phyloP scores from a whole-genome alignment of 2,329 filamentous ascomycete species.

The Lachnellula cervina region DNA sequence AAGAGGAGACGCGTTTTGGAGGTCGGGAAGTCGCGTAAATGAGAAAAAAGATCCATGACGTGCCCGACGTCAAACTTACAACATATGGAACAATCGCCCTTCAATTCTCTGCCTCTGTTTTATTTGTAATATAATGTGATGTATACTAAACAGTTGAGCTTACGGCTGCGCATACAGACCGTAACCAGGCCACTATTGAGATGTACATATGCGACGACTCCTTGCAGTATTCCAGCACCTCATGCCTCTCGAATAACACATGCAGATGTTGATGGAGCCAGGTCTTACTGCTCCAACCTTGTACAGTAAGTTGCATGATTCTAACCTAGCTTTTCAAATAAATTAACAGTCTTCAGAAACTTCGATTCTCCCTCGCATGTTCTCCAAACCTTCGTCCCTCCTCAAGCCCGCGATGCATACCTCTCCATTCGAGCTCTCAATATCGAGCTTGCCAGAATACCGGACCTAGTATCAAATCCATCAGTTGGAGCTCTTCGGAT shows the following conservation, averaged over 20 bases:
- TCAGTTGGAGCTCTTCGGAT: slow-evolving; percentile 83
- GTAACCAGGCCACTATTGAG: slow-evolving; percentile 8
- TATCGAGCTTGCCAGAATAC: slow-evolving; percentile 82
- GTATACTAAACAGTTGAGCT: slow-evolving; percentile 22
- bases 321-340: not conserved
- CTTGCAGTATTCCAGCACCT: slow-evolving; percentile 30
- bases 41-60: slow-evolving; percentile 12
- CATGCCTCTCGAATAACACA: slow-evolving; percentile 29
- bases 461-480: slow-evolving; percentile 84
- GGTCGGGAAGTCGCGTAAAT: slow-evolving; percentile 12
- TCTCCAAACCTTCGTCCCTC: slow-evolving; percentile 78
- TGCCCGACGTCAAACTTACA: slow-evolving; percentile 4
- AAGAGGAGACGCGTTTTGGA: slow-evolving; percentile 22
- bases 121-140: slow-evolving; percentile 21
- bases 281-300: slow-evolving; percentile 32
- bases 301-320: slow-evolving; percentile 25
- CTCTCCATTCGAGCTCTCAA: slow-evolving; percentile 89
- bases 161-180: slow-evolving; percentile 20
- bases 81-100: slow-evolving; percentile 13
- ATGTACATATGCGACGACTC: slow-evolving; percentile 29
- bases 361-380: slow-evolving; percentile 87
- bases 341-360: slow-evolving; percentile 49
- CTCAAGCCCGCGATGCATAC: slow-evolving; percentile 72
- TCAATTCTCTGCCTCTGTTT: slow-evolving; percentile 4
- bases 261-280: slow-evolving; percentile 30